Evolutionary conservation across 2,329 filamentous ascomycete genomes (phyloP).

Genomic region (Colletotrichum abscissum): DNA sequence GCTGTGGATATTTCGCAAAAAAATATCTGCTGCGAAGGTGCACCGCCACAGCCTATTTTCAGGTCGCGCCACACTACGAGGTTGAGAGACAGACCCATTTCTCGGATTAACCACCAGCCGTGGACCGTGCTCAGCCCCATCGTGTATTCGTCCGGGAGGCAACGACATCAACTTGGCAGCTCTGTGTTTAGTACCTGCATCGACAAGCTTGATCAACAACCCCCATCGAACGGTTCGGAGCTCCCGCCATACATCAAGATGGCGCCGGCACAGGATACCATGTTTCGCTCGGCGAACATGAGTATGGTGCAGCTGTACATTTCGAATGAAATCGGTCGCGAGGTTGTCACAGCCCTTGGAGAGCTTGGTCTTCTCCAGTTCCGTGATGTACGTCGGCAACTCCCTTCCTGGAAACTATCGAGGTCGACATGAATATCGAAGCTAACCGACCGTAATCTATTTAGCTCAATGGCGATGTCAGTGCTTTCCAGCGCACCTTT

Average conservation of each 20-base stretch:
- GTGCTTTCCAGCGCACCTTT: slow-evolving; percentile 95
- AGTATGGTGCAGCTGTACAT: slow-evolving; percentile 99
- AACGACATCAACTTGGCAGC: slow-evolving; percentile 39
- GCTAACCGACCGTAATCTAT: slow-evolving; percentile 37
- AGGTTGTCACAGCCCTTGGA: slow-evolving; percentile 95
- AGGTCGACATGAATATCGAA: slow-evolving; percentile 11
- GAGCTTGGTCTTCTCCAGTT: slow-evolving; percentile 98
- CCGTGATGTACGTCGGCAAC: slow-evolving; percentile 79
- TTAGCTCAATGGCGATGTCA: slow-evolving; percentile 91
- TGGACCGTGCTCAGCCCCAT: slow-evolving; percentile 11
- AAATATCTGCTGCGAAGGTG: slow-evolving; percentile 18
- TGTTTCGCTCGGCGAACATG: slow-evolving; percentile 99
- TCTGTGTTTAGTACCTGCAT: slow-evolving; percentile 28
- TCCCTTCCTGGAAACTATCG: slow-evolving; percentile 22
- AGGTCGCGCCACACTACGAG: slow-evolving; percentile 11
- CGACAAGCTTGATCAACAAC: slow-evolving; percentile 34
- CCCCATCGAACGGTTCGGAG: slow-evolving; percentile 35
- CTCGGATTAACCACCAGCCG: slow-evolving; percentile 7
- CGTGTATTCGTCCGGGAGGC: slow-evolving; percentile 21
- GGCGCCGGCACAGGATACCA: slow-evolving; percentile 83
- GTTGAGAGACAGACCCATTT: no score
- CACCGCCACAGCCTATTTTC: slow-evolving; percentile 23
- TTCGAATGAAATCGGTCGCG: slow-evolving; percentile 97
- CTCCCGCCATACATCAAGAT: slow-evolving; percentile 54
- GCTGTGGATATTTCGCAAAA: slow-evolving; percentile 12